A percentile compares a stretch with the other conserved stretches of the same genome.
These are phyloP conservation scores for Apium graveolens DNA, from an alignment of 129 eudicot genomes.

Conservation along the genomic window DNA sequence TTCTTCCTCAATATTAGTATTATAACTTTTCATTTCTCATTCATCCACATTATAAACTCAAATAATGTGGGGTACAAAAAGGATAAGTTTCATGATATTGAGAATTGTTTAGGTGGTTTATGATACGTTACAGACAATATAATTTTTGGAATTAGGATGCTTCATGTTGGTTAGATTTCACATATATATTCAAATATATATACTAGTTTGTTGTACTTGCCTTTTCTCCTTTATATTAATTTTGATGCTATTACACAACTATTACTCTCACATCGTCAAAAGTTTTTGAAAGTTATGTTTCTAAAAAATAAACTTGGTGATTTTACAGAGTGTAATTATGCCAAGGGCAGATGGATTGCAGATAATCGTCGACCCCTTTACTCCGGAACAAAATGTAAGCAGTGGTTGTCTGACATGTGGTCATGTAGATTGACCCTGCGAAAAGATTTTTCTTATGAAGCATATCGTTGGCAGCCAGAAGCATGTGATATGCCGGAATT, in stretches of 20 bases:
- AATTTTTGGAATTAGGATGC: not conserved
- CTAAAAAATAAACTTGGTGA: not conserved
- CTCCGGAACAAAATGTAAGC: slow-evolving; percentile 47
- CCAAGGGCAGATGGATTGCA: slow-evolving; percentile 46
- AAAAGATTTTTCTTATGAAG: slow-evolving; percentile 48
- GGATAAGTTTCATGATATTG: not conserved
- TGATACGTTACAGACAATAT: not conserved
- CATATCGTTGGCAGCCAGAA: slow-evolving; percentile 47
- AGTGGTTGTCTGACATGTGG: slow-evolving; percentile 59
- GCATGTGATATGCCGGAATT: slow-evolving; percentile 50
- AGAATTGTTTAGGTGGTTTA: not conserved
- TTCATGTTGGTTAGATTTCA: not conserved
- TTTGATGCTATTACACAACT: not conserved
- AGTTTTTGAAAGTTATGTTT: not conserved
- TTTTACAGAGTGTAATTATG: slow-evolving; percentile 42
- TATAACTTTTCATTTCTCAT: not conserved
- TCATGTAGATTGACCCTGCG: slow-evolving; percentile 55
- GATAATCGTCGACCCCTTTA: slow-evolving; percentile 39
- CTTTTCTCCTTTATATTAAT: not conserved
- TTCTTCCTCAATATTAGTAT: too few species aligned
- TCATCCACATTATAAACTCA: not conserved
- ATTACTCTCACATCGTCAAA: not conserved
- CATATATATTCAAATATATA: not conserved
- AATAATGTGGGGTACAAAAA: not conserved
- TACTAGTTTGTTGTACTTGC: not conserved